Base-by-base conservation (phyloP, 2,329 filamentous ascomycete species). In the Paraphoma sp. region DNA sequence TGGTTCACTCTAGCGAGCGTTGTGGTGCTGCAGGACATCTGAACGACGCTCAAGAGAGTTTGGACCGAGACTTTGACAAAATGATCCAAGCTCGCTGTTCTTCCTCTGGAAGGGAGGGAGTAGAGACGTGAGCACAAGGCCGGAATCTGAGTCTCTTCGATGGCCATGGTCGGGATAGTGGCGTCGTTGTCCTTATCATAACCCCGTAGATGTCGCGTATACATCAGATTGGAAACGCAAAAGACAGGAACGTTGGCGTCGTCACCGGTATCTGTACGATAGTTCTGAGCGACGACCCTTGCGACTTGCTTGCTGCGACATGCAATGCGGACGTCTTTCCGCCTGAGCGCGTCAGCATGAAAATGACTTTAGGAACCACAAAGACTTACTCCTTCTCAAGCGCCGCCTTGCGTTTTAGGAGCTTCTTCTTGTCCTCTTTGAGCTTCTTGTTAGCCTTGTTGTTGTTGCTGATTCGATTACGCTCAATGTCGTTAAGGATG, bases 161-260 rank as follows among this genome's bases (percentile, higher is more conserved):
- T 42, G 1, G 31, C 30, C 49, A 71, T 56, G 4, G 36, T 47
- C 0, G 65, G 58, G 0, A 29, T 29, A 2, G 44, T 30, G 18
- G 23, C 23, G 23, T 23, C 23, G 5, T 23, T 23, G 5, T 23
- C 44, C 3, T 40, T 44, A n/a, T 56, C 12, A 23, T 54, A 57
- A 9, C 56, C 59, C 9, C 51, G 30, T 1, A 63, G 23, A 36
- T 70, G 53, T 5, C 47, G 44, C 56, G 62, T 64, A 43, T 68
- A 70, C 8, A 59, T 60, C 0, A 11, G 36, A 29, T 70, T 71
- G 1, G 57, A 62, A 0, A 70, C 56, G n/a, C 67, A 70, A 29
- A 62, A 70, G 0, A 62, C 33, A 3, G 64, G 59, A 1, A 61
- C 56, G 0, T 43, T 44, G 3, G n/a, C 47, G 9, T 54, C 53